Conservation (phyloP, 1,284 basidiomycete genomes). For the Dichomitus squalens region DNA sequence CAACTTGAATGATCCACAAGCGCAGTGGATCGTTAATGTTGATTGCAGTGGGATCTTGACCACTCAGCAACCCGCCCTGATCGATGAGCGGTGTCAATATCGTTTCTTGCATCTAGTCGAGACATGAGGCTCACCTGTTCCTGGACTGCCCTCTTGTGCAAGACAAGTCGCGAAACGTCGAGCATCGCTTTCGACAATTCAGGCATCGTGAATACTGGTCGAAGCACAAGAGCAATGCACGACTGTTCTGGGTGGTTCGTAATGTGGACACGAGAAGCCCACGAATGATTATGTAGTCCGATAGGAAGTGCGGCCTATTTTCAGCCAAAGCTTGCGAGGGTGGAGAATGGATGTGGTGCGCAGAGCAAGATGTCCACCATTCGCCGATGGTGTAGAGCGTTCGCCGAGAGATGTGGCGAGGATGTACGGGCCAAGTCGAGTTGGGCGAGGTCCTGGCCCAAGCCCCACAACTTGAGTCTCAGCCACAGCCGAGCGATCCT, state of each 20-base stretch:
- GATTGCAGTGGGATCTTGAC: slow-evolving; percentile 70
- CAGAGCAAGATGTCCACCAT: too few species aligned
- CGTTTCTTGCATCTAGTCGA: not conserved
- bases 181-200: slow-evolving; percentile 30
- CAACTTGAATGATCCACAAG: slow-evolving; percentile 89
- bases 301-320: too few species aligned
- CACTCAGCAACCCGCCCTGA: slow-evolving; percentile 73
- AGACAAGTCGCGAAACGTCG: slow-evolving; percentile 21
- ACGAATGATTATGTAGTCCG: not conserved
- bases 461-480: not conserved
- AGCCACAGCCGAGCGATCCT: not conserved
- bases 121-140: slow-evolving; percentile 29
- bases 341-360: too few species aligned
- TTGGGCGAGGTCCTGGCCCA: not conserved
- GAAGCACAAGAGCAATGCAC: not conserved
- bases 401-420: not conserved
- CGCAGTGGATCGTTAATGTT: slow-evolving; percentile 75
- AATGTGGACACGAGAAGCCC: not conserved
- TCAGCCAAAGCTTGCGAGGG: too few species aligned
- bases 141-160: slow-evolving; percentile 27
- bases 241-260: not conserved
- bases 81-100: not conserved
- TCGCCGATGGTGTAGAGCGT: too few species aligned
- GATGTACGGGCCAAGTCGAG: not conserved
- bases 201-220: slow-evolving; percentile 24